Evolutionary conservation across 129 eudicot species (phyloP).

Genomic region (Artemisia annua): DNA sequence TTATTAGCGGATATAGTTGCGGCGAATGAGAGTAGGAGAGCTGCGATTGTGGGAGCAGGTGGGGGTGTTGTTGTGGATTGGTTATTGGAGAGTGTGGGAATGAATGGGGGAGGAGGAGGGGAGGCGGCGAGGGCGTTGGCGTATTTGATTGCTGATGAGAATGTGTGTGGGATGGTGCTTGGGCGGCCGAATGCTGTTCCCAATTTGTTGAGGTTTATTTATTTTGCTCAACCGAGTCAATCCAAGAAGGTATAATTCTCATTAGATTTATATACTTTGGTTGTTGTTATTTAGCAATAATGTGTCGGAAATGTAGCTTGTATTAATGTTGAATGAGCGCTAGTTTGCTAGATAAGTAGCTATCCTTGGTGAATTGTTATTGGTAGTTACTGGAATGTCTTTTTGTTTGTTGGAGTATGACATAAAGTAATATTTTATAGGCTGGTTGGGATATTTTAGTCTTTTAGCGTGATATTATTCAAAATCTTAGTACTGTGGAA

Average conservation of each 20-base stretch:
- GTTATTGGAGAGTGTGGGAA: slow-evolving; percentile 74
- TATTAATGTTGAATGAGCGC: not conserved
- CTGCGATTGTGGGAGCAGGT: slow-evolving; percentile 86
- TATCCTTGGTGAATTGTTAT: not conserved
- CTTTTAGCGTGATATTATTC: no score
- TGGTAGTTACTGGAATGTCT: not conserved
- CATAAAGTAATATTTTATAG: no score
- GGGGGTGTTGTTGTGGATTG: slow-evolving; percentile 40
- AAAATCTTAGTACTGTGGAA: no score
- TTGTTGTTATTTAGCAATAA: not conserved
- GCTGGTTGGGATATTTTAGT: no score
- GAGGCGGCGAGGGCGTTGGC: slow-evolving; percentile 60
- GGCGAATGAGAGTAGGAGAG: slow-evolving; percentile 73
- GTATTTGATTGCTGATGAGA: slow-evolving; percentile 79
- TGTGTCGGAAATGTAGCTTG: not conserved
- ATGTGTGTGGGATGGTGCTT: slow-evolving; percentile 64
- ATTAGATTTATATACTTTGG: not conserved
- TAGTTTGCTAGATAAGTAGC: not conserved
- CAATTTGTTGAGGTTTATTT: slow-evolving; percentile 72
- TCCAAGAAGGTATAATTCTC: slow-evolving; percentile 25
- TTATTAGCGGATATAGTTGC: slow-evolving; percentile 40
- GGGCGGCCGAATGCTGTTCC: slow-evolving; percentile 80
- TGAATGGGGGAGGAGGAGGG: slow-evolving; percentile 37
- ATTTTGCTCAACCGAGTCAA: slow-evolving; percentile 74
- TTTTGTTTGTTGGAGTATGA: not conserved